These are phyloP conservation scores for Neolentinus lepideus DNA, from an alignment of 1,284 basidiomycete genomes.

Conservation along the genomic window DNA sequence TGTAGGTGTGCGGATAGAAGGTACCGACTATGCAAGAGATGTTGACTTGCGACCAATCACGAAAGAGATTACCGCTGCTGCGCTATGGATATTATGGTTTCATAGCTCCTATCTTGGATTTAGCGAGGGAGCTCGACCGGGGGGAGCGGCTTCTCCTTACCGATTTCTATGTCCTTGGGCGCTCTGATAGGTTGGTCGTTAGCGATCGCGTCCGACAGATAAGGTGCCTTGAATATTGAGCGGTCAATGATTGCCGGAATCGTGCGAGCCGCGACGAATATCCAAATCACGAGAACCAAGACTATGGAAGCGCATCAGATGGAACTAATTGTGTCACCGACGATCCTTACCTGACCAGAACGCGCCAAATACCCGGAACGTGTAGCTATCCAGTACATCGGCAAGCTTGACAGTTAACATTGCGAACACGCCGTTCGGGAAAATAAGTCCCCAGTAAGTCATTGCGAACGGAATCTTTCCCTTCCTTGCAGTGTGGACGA, in stretches of 20 bases:
- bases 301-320: conserved; percentile 7
- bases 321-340: neutral
- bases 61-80: neutral
- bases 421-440: conserved; percentile 34
- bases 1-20: neutral
- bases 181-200: conserved; percentile 4
- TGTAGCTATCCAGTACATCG: conserved; percentile 28
- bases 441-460: conserved; percentile 30
- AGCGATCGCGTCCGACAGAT: conserved; percentile 11
- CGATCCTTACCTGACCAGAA: conserved; percentile 23
- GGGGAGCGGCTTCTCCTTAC: neutral
- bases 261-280: conserved; percentile 23
- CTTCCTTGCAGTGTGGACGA: conserved; percentile 14
- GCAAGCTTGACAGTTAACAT: conserved; percentile 33
- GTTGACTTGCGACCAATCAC: neutral
- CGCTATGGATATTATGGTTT: neutral
- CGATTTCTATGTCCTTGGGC: neutral
- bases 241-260: conserved; percentile 25
- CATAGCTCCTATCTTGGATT: neutral
- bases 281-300: conserved; percentile 30
- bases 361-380: conserved; percentile 32
- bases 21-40: neutral
- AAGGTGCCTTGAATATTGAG: conserved; percentile 31
- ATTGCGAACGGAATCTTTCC: conserved; percentile 21
- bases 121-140: neutral